phyloP scores from a whole-genome alignment of 73 alveolate species.

The Paramecium caudatum region DNA sequence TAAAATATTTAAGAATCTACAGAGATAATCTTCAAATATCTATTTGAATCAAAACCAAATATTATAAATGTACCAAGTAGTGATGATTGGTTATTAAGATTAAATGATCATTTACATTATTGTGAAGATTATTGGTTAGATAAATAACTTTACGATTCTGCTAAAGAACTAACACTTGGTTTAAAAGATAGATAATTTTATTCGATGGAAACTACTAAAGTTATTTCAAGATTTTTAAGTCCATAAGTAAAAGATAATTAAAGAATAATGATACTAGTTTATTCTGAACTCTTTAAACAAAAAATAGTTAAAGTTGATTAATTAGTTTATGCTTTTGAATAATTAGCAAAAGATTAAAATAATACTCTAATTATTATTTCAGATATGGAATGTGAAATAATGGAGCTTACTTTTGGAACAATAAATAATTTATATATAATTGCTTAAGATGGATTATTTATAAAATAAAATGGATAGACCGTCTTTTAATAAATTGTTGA shows the following conservation, averaged over 20 bases:
- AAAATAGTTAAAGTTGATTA: constrained; percentile 8
- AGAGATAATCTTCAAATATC: background rate
- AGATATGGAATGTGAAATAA: background rate
- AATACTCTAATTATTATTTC: constrained; percentile 27
- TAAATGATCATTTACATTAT: constrained; percentile 9
- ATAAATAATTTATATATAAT: background rate
- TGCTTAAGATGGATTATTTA: constrained; percentile 50
- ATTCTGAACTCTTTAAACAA: constrained; percentile 12
- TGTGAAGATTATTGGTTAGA: constrained; percentile 61
- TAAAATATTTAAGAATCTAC: background rate
- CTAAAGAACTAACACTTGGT: constrained; percentile 20
- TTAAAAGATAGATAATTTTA: constrained; percentile 22
- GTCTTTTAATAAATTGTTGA: background rate
- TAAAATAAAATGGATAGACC: background rate
- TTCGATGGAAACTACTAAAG: background rate
- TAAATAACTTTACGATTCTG: constrained; percentile 47
- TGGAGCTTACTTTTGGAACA: constrained; percentile 13
- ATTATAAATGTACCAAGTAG: background rate
- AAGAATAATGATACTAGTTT: constrained; percentile 23
- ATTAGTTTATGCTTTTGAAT: background rate
- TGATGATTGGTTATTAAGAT: constrained; percentile 7
- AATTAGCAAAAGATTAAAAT: background rate
- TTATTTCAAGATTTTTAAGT: background rate
- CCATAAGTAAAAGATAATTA: background rate
- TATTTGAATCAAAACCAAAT: background rate